Evolutionary conservation across 2,329 filamentous ascomycete species (phyloP).

Genomic region (Scedosporium boydii): DNA sequence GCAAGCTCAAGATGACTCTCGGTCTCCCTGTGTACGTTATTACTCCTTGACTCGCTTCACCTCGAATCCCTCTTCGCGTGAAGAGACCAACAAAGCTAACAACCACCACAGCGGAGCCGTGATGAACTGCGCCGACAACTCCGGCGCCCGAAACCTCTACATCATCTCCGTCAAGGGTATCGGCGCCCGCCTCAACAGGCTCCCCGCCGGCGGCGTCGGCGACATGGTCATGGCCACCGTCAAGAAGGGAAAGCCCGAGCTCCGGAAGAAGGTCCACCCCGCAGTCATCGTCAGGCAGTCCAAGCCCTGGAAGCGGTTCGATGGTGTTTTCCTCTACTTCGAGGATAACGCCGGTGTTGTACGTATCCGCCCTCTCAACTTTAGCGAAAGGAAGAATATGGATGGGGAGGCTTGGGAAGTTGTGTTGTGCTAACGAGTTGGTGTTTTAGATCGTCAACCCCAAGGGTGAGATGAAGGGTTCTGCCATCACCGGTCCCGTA

Average conservation of each 20-base stretch:
- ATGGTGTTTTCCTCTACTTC: conserved; percentile 99
- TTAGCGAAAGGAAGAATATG: not conserved
- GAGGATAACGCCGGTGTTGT: conserved; percentile 99
- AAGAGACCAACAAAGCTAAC: not conserved
- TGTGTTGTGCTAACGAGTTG: not conserved
- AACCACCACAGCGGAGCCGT: conserved; percentile 70
- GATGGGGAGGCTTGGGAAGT: not conserved
- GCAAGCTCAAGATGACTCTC: conserved; percentile 99
- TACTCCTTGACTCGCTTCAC: not conserved
- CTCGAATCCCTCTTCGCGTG: not conserved
- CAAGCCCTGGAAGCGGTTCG: conserved; percentile 98
- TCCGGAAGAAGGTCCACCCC: conserved; percentile 99
- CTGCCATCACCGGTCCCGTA: conserved; percentile 96
- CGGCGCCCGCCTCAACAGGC: conserved; percentile 92
- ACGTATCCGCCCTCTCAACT: conserved; percentile 32
- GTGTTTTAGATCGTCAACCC: conserved; percentile 84
- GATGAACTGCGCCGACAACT: conserved; percentile 99
- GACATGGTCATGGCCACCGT: conserved; percentile 99
- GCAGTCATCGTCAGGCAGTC: conserved; percentile 97
- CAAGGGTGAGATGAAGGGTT: conserved; percentile 99
- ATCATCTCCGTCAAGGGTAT: conserved; percentile 99
- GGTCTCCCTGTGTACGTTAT: conserved; percentile 95
- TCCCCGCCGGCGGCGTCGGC: conserved; percentile 94
- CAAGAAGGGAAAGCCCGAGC: conserved; percentile 99
- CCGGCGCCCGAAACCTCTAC: conserved; percentile 96